phyloP scores from a whole-genome alignment of 345 rosid species.

The Leavenworthia alabamica region DNA sequence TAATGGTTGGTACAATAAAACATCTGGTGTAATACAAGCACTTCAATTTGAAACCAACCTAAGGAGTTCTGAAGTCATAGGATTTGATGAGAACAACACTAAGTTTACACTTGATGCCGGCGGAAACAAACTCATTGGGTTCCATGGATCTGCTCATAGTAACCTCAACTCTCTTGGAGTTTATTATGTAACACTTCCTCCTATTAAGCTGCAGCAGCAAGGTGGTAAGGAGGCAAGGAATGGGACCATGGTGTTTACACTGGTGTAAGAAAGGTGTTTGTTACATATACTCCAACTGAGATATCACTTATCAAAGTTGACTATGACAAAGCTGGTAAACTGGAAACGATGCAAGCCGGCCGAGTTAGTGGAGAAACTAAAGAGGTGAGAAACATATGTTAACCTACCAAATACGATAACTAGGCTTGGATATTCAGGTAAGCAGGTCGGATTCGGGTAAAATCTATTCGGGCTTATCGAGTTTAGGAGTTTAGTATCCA shows the following conservation, averaged over 20 bases:
- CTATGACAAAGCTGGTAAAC: neutral
- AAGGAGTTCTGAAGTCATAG: conserved; percentile 7
- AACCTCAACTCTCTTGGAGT: neutral
- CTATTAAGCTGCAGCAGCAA: neutral
- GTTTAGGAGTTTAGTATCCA: too few relatives aligned
- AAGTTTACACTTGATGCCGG: neutral
- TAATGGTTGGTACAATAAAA: neutral
- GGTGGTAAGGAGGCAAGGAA: neutral
- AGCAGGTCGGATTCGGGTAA: too few relatives aligned
- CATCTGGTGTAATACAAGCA: conserved; percentile 10
- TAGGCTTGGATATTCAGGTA: too few relatives aligned
- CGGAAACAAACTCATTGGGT: conserved; percentile 5
- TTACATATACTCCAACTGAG: neutral
- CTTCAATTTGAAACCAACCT: conserved; percentile 7
- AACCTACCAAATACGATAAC: too few relatives aligned
- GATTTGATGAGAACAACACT: neutral
- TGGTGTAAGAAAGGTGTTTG: neutral
- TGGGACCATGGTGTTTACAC: neutral
- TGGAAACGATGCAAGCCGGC: too few relatives aligned
- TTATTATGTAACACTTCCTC: neutral
- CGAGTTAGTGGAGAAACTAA: neutral
- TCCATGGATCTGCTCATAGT: neutral
- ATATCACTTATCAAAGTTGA: neutral
- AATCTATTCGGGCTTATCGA: too few relatives aligned
- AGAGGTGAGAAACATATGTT: too few relatives aligned